These are phyloP conservation scores for Onygenales sp. DNA, from an alignment of 2,329 filamentous ascomycete genomes.

Conservation along the genomic window DNA sequence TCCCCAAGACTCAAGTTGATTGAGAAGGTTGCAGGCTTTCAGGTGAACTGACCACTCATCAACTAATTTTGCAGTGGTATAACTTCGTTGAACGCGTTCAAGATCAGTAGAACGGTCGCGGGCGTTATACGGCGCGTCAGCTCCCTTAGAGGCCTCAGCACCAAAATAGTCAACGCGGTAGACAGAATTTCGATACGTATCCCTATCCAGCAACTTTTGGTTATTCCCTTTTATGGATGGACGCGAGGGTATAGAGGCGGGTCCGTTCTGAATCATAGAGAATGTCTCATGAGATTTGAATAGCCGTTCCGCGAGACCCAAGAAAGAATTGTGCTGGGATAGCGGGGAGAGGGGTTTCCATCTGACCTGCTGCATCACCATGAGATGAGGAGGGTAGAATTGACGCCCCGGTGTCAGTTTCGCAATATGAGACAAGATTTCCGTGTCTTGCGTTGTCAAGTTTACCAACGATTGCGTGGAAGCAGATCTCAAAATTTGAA, in stretches of 20 bases:
- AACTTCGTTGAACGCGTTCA: neutral
- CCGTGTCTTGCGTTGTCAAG: slow-evolving; percentile 27
- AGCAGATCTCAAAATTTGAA: slow-evolving; percentile 30
- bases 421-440: slow-evolving; percentile 30
- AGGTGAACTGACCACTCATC: neutral
- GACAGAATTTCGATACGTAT: neutral
- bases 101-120: slow-evolving; percentile 7
- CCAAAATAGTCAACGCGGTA: neutral
- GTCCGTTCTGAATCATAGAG: slow-evolving; percentile 1
- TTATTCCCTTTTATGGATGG: neutral
- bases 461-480: slow-evolving; percentile 39
- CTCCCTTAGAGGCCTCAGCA: neutral
- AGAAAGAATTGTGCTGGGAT: slow-evolving; percentile 10
- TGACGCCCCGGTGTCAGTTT: slow-evolving; percentile 32
- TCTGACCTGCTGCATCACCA: slow-evolving; percentile 8
- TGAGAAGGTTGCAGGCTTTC: slow-evolving; percentile 7
- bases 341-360: slow-evolving; percentile 7
- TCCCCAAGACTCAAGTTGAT: slow-evolving; percentile 14
- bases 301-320: slow-evolving; percentile 4
- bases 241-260: neutral
- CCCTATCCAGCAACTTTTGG: neutral
- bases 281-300: slow-evolving; percentile 7
- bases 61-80: neutral
- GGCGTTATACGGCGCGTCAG: slow-evolving; percentile 5
- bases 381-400: slow-evolving; percentile 31